Conservation (phyloP, 352 stramenopile species). For the Globisporangium middletonii region DNA sequence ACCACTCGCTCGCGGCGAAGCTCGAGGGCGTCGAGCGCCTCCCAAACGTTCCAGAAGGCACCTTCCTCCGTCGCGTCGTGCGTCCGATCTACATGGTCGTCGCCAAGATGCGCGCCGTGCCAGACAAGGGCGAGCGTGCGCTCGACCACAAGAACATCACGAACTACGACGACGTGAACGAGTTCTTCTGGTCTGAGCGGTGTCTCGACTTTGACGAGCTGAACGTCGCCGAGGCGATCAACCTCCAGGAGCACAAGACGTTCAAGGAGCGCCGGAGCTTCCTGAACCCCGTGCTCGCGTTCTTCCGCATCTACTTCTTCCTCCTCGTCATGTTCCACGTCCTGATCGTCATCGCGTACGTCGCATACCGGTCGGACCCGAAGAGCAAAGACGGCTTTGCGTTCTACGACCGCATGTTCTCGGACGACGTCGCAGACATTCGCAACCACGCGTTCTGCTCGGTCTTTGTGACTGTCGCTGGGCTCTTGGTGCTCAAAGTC, state of each 20-base stretch:
- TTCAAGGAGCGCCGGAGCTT: constrained; percentile 84
- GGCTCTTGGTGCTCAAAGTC: constrained; percentile 58
- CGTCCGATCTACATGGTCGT: constrained; percentile 76
- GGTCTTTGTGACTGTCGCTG: constrained; percentile 60
- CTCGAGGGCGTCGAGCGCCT: constrained; percentile 51
- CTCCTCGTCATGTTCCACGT: constrained; percentile 77
- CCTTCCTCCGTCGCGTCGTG: constrained; percentile 68
- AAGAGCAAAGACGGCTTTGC: constrained; percentile 36
- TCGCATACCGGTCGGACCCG: constrained; percentile 67
- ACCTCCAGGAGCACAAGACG: constrained; percentile 66
- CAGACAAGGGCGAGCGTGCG: constrained; percentile 17
- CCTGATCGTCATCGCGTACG: constrained; percentile 75
- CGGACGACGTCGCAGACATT: constrained; percentile 52
- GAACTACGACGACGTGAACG: constrained; percentile 89
- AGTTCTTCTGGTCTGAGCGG: constrained; percentile 82
- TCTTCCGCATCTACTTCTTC: constrained; percentile 88
- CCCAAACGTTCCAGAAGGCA: constrained; percentile 56
- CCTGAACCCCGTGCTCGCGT: constrained; percentile 73
- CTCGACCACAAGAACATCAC: constrained; percentile 84
- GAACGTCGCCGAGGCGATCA: constrained; percentile 70
- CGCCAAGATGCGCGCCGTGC: constrained; percentile 56
- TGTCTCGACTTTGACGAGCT: constrained; percentile 82
- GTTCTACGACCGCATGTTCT: constrained; percentile 77
- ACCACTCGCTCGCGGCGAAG: constrained; percentile 75
- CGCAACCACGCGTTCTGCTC: constrained; percentile 74